Evolutionary conservation across 306 rosid species (phyloP).

Genomic region (Prunus kanzakura): DNA sequence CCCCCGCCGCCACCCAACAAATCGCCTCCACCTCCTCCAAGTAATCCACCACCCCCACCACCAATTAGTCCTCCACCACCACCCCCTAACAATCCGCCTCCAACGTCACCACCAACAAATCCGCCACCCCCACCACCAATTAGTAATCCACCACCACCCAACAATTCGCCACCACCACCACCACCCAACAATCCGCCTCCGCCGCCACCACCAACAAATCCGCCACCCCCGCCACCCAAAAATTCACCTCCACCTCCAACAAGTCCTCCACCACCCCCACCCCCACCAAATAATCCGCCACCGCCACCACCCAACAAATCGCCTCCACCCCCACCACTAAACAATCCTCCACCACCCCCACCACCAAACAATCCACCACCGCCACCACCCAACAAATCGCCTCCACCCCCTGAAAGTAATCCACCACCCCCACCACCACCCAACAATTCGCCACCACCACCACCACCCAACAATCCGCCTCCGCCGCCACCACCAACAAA

Average conservation of each 20-base stretch:
- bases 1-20: too few species aligned
- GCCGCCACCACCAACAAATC: too few species aligned
- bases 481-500: not conserved
- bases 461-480: too few species aligned
- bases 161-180: too few species aligned
- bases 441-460: too few species aligned
- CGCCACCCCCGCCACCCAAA: not conserved
- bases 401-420: too few species aligned
- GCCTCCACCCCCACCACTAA: not conserved
- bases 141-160: not conserved
- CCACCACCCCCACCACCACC: too few species aligned
- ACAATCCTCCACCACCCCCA: too few species aligned
- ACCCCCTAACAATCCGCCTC: not conserved
- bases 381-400: too few species aligned
- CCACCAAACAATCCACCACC: too few species aligned
- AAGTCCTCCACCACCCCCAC: not conserved
- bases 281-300: not conserved
- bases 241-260: not conserved
- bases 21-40: not conserved
- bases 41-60: not conserved
- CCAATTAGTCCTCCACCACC: accelerated
- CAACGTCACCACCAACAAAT: not conserved
- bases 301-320: not conserved
- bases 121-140: not conserved
- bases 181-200: too few species aligned